phyloP scores from a whole-genome alignment of 352 stramenopile species.

The Hyaloperonospora brassicae region DNA sequence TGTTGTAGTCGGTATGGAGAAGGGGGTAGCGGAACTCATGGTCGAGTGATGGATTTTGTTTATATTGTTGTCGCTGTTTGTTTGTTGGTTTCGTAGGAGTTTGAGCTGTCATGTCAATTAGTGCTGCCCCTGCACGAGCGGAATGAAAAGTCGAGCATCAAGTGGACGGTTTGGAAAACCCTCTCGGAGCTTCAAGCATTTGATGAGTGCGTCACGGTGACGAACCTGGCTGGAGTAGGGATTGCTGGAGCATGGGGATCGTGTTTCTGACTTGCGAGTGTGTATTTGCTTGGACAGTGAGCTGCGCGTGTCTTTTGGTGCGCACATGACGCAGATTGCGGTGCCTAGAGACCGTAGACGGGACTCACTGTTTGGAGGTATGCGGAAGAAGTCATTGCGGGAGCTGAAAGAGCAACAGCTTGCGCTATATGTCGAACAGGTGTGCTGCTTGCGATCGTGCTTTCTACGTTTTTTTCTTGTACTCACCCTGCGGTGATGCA shows the following conservation, averaged over 20 bases:
- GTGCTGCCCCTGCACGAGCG: not conserved
- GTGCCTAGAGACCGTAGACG: constrained; percentile 67
- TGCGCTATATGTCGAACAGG: constrained; percentile 59
- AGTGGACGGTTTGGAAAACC: constrained; percentile 74
- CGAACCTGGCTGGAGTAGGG: not conserved
- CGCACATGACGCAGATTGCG: constrained; percentile 44
- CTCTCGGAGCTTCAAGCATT: constrained; percentile 58
- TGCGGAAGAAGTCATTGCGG: constrained; percentile 61
- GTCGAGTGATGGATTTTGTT: too few species aligned
- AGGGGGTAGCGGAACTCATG: too few species aligned
- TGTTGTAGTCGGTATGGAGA: too few species aligned
- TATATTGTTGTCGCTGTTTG: too few species aligned
- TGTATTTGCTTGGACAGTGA: constrained; percentile 29
- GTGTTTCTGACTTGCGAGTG: constrained; percentile 7
- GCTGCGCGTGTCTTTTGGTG: constrained; percentile 40
- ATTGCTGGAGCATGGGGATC: not conserved
- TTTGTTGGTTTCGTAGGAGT: constrained; percentile 38
- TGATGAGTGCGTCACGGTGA: constrained; percentile 47
- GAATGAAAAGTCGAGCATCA: constrained; percentile 54
- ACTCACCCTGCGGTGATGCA: too few species aligned
- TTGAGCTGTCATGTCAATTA: constrained; percentile 67
- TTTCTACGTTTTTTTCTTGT: too few species aligned
- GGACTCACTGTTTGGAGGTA: constrained; percentile 57
- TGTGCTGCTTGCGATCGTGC: too few species aligned
- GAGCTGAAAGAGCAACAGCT: constrained; percentile 68